These are phyloP conservation scores for Amorphotheca resinae DNA, from an alignment of 495 filamentous ascomycete species.

Conservation along the genomic window DNA sequence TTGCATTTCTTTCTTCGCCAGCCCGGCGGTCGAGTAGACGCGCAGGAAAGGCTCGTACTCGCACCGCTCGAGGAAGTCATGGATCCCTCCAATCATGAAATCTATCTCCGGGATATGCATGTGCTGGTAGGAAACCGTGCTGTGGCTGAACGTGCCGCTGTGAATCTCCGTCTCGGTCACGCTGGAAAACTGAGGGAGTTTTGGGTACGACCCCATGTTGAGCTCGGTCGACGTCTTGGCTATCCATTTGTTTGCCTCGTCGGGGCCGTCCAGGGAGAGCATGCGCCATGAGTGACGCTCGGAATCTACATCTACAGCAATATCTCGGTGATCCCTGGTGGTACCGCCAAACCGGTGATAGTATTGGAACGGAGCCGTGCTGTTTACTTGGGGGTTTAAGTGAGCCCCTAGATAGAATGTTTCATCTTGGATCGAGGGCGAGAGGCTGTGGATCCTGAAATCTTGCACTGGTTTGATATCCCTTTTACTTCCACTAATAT, in stretches of 20 bases:
- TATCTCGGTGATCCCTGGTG: background rate
- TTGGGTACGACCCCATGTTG: too few species aligned
- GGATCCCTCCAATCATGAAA: slow-evolving; percentile 6
- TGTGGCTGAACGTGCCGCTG: slow-evolving; percentile 1
- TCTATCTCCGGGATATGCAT: slow-evolving; percentile 6
- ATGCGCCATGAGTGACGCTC: background rate
- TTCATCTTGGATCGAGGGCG: background rate
- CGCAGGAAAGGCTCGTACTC: slow-evolving; percentile 6
- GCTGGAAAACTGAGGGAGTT: background rate
- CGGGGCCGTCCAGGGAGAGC: background rate
- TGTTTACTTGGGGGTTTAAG: background rate
- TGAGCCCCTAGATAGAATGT: background rate
- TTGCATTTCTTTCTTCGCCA: too few species aligned
- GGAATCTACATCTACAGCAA: background rate
- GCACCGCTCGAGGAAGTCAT: slow-evolving; percentile 1
- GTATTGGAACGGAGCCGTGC: background rate
- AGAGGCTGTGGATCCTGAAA: background rate
- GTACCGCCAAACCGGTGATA: background rate
- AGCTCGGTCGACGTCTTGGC: too few species aligned
- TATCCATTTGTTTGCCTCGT: background rate
- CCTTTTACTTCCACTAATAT: background rate
- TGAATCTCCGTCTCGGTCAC: background rate
- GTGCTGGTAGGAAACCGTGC: background rate
- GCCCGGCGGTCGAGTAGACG: background rate
- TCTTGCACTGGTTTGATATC: background rate